A percentile compares a stretch with the other conserved stretches of the same genome.
phyloP scores from a whole-genome alignment of 441 rosid species.

The Populus hybrid region DNA sequence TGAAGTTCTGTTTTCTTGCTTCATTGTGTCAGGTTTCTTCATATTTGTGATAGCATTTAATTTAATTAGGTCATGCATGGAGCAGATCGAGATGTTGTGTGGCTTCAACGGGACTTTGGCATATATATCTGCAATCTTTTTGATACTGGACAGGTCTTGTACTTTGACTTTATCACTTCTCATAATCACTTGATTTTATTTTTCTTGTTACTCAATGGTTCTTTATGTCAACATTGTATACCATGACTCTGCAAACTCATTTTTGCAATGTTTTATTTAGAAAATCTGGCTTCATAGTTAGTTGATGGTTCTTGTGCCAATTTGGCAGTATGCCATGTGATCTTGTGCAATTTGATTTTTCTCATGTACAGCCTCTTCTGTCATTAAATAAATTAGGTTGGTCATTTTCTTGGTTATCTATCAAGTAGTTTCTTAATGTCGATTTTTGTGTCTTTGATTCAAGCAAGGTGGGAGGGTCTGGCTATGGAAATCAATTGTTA shows the following conservation, averaged over 20 bases:
- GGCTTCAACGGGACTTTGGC: conserved; percentile 98
- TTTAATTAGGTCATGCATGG: conserved; percentile 90
- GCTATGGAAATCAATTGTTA: background rate
- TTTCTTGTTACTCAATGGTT: background rate
- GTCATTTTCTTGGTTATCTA: background rate
- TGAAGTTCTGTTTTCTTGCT: conserved; percentile 2
- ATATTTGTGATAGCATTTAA: conserved; percentile 27
- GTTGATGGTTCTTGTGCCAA: background rate
- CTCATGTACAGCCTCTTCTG: background rate
- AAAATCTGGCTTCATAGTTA: background rate
- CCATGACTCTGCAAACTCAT: conserved; percentile 1
- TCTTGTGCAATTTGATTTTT: background rate
- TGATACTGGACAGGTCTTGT: conserved; percentile 94
- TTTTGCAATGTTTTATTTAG: background rate
- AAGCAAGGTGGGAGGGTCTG: background rate
- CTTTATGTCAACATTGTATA: background rate
- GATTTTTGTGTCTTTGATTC: background rate
- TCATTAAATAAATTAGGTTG: background rate
- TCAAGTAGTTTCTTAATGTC: background rate
- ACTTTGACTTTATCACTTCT: conserved; percentile 8
- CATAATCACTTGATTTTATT: conserved; percentile 8
- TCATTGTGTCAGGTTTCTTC: conserved; percentile 10
- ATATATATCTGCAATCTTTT: conserved; percentile 93
- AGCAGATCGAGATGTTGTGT: conserved; percentile 88
- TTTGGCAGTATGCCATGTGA: background rate